These are phyloP conservation scores for Tricholomella constricta DNA, from an alignment of 768 basidiomycete species.

Conservation along the genomic window DNA sequence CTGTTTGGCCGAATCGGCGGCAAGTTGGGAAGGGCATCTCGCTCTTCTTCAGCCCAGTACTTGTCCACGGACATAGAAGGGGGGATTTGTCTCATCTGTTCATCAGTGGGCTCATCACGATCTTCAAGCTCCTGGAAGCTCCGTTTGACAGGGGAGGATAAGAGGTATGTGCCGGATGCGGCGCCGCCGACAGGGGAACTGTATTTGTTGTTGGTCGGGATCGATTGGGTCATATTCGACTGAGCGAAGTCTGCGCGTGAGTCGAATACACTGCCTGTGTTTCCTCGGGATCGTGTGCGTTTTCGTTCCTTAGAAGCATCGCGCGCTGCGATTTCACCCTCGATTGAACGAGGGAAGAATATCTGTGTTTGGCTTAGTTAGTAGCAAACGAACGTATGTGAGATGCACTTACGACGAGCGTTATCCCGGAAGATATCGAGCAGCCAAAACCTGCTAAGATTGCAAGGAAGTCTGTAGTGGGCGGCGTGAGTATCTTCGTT, in stretches of 20 bases:
- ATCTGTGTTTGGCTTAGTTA: conserved; percentile 47
- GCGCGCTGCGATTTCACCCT: conserved; percentile 58
- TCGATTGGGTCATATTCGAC: conserved; percentile 18
- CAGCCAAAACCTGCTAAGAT: conserved; percentile 62
- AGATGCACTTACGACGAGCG: conserved; percentile 57
- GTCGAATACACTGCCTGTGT: conserved; percentile 19
- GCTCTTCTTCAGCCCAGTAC: conserved; percentile 33
- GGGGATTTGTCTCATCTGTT: neutral
- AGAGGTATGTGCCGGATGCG: conserved; percentile 29
- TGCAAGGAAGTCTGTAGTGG: conserved; percentile 54
- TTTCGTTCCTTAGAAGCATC: conserved; percentile 47
- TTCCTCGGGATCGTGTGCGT: conserved; percentile 32
- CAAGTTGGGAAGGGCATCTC: conserved; percentile 23
- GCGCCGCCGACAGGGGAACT: conserved; percentile 9
- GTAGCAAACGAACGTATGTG: neutral
- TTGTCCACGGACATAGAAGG: conserved; percentile 22
- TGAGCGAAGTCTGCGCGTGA: conserved; percentile 19
- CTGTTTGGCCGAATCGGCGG: conserved; percentile 46
- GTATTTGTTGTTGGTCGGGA: conserved; percentile 7
- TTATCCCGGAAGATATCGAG: conserved; percentile 70
- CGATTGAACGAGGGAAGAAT: conserved; percentile 81
- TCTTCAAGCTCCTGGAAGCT: conserved; percentile 21
- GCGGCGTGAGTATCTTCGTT: conserved; percentile 4
- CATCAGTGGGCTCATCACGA: neutral
- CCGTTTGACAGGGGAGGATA: conserved; percentile 35